Evolutionary conservation across 495 filamentous ascomycete species (phyloP), one percentile per base, ranked within the genome.

Genomic region (Aspergillus bertholletiae): DNA sequence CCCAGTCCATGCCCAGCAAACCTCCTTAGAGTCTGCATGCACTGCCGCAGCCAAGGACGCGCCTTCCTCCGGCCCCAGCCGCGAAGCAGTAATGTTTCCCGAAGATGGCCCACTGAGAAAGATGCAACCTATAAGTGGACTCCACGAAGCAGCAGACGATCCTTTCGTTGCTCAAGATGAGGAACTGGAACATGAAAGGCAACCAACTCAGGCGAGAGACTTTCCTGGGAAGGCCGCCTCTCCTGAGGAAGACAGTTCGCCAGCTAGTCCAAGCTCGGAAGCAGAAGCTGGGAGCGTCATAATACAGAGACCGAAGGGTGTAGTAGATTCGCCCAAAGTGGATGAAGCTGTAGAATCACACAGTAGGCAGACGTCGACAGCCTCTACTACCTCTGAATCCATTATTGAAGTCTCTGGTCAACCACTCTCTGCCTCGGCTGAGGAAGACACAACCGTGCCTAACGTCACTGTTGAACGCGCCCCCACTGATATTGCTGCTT

Each of bases 271-370:
- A 12, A 23, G 35, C n/a, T 21, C 46, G 39, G 26, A 45, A 46
- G 18, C 49, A 18, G 53, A 55, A n/a, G 24, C 46, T 24, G 37
- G 22, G 2, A 55, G 53, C n/a, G 35, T 47, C 9, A 43, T 55
- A 34, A n/a, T 49, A 27, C 45, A 37, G 26, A 26, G 24, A 43
- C 24, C 7, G 32, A 23, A 20, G 18, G 26, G n/a, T 21, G 26
- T 26, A 22, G 17, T 20, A 7, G 26, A 24, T 37, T 52, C 51
- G 18, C 51, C 51, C 21, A 18, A 43, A 21, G 5, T 43, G 39
- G 39, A 43, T 21, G 39, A 43, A 22, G 22, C 18, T 17, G 18
- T 27, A 32, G 7, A 37, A 9, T n/a, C 24, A 46, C 20, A 23
- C 15, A 11, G 24, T n/a, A 20, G 18, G 18, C 1, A 43, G 22